A percentile compares a stretch with the other conserved stretches of the same genome.
phyloP scores from a whole-genome alignment of 2,329 filamentous ascomycete genomes.

The Madurella mycetomatis region DNA sequence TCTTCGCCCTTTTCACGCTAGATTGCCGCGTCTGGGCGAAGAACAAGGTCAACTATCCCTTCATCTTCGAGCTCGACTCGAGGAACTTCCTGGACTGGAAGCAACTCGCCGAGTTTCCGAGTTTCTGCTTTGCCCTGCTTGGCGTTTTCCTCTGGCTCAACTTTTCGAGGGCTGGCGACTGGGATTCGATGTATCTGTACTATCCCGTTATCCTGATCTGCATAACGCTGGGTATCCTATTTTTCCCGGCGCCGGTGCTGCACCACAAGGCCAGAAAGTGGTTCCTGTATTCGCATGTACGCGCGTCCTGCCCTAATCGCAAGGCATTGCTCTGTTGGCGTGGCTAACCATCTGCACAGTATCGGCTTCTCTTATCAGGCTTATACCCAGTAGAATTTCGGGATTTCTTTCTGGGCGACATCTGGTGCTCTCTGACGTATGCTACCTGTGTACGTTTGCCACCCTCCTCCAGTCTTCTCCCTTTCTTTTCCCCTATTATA shows the following conservation, averaged over 20 bases:
- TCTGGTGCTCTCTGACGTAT: slow-evolving; percentile 95
- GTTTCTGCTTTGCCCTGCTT: slow-evolving; percentile 72
- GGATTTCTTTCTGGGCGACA: slow-evolving; percentile 96
- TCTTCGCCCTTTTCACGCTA: slow-evolving; percentile 80
- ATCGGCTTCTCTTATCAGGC: slow-evolving; percentile 78
- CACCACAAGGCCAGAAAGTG: slow-evolving; percentile 76
- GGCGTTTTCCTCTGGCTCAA: slow-evolving; percentile 87
- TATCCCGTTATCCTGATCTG: slow-evolving; percentile 79
- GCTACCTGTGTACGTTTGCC: slow-evolving; percentile 76
- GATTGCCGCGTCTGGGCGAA: slow-evolving; percentile 78
- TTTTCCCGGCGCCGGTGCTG: slow-evolving; percentile 69
- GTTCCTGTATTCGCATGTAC: slow-evolving; percentile 84
- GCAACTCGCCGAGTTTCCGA: slow-evolving; percentile 79
- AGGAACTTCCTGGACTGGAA: slow-evolving; percentile 85
- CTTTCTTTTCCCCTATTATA: not conserved
- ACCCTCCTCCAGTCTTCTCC: too few relatives aligned
- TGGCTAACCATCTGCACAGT: slow-evolving; percentile 49
- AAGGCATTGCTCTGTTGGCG: not conserved
- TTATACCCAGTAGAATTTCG: slow-evolving; percentile 92
- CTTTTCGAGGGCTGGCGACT: slow-evolving; percentile 64
- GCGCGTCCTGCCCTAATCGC: slow-evolving; percentile 31
- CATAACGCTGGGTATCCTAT: slow-evolving; percentile 62
- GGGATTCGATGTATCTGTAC: slow-evolving; percentile 67
- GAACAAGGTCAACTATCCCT: slow-evolving; percentile 90
- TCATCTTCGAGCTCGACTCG: slow-evolving; percentile 94